These are phyloP conservation scores for Carpinus viminea DNA, from an alignment of 306 rosid species.

Conservation along the genomic window DNA sequence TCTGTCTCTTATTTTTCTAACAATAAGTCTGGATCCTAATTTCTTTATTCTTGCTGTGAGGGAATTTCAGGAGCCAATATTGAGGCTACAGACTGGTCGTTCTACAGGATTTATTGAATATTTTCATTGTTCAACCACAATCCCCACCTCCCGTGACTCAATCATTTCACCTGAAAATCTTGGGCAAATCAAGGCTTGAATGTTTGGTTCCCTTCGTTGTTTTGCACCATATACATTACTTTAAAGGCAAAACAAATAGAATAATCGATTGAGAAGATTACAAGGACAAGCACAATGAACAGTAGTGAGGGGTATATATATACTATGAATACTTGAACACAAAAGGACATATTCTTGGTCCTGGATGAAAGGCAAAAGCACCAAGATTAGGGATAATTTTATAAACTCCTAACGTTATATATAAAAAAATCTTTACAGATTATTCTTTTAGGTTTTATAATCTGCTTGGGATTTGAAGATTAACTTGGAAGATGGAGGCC, in stretches of 20 bases:
- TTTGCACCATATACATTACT: neutral
- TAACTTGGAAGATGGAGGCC: conserved; percentile 31
- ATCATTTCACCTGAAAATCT: neutral
- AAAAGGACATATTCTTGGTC: conserved; percentile 36
- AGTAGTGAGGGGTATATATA: conserved; percentile 5
- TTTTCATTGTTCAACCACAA: neutral
- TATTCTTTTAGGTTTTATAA: no score
- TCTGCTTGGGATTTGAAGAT: neutral
- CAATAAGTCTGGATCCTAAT: no score
- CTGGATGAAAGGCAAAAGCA: conserved; percentile 19
- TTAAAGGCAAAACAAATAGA: neutral
- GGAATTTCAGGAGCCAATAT: neutral
- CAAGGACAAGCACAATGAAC: conserved; percentile 18
- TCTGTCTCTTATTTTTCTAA: no score
- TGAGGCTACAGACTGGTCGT: neutral
- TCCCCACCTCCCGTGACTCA: conserved; percentile 25
- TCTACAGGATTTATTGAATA: neutral
- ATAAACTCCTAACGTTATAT: neutral
- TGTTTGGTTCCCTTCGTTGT: conserved; percentile 18
- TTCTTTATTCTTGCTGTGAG: neutral
- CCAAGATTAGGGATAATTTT: neutral
- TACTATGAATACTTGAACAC: conserved; percentile 11
- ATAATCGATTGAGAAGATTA: conserved; percentile 1
- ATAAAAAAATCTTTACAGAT: no score
- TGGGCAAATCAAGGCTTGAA: neutral